Evolutionary conservation across 345 rosid species (phyloP), one percentile per base, ranked within the genome.

Genomic region (Dipteronia sinensis): DNA sequence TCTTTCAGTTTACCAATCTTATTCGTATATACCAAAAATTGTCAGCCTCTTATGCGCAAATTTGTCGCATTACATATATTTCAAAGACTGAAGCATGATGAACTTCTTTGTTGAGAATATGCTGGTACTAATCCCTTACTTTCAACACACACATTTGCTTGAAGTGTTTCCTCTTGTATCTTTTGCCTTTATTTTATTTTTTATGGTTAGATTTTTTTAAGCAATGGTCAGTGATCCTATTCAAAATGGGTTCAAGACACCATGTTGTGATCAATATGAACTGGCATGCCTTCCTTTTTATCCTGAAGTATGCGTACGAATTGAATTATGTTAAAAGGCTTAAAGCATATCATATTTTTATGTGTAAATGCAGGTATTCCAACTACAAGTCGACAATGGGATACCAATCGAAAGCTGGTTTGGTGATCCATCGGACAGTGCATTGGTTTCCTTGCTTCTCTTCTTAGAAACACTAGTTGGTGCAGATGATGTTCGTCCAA

Each of bases 361-460:
- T 12, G 7, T 59, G 46, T 51, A 76, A 76, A 53, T 66, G 67
- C 73, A 76, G 79, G 73, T 59, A 38, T 76, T 76, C 62, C 74
- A 76, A 20, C 42, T 76, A 47, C 73, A 76, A 42, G 79, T 76
- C 23, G 79, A 76, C 53, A 76, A 76, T 16, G 79, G 79, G 29
- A 76, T 68, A 76, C 79, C 73, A 51, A 76, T 76, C 12, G 67
- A 76, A 38, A 76, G 79, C 59, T 76, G 79, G 79, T 76, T 76
- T 58, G 67, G 74, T 67, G 79, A 76, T 59, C 79, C 73, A 68
- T 76, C 79, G 23, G 79, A 76, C 20, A 68, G 79, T 12, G 79
- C 79, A 25, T 47, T 76, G 61, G 67, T 76, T 10, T 76, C 79
- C 1, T 29, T 76, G 79, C 79, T 76, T 58, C 46, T 76, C 58